Conservation (phyloP, 805 yeast genomes). For the Saccharomycopsis schoenii region DNA sequence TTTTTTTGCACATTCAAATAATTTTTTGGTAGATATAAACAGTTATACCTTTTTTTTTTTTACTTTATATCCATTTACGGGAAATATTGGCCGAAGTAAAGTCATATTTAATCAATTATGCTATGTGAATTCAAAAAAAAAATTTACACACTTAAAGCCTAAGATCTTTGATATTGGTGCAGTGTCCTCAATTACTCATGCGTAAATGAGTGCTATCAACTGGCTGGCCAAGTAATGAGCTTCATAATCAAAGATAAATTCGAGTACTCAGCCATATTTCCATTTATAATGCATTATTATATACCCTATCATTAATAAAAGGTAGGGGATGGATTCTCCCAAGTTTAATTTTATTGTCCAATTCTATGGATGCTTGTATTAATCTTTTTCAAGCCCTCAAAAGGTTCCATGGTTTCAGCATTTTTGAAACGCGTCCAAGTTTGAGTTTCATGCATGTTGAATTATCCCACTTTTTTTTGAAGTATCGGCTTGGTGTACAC, state of each 20-base stretch:
- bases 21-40: too few species aligned
- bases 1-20: background rate
- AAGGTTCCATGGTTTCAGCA: background rate
- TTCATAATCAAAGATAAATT: background rate
- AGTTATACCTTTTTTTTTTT: too few species aligned
- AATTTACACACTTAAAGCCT: too few species aligned
- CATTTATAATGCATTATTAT: background rate
- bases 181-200: background rate
- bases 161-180: too few species aligned
- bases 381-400: background rate
- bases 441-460: slow-evolving; percentile 1
- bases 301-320: too few species aligned
- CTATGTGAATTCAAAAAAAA: too few species aligned
- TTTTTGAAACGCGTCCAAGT: slow-evolving; percentile 1
- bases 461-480: background rate
- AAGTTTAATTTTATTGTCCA: too few species aligned
- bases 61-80: background rate
- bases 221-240: background rate
- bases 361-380: background rate
- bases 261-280: background rate
- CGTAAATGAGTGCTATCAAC: background rate
- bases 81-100: background rate
- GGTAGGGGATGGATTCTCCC: background rate
- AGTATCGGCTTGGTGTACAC: background rate
- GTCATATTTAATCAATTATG: background rate